Base-by-base conservation (phyloP, 2,329 filamentous ascomycete genomes). In the Echinosphaeria canescens region DNA sequence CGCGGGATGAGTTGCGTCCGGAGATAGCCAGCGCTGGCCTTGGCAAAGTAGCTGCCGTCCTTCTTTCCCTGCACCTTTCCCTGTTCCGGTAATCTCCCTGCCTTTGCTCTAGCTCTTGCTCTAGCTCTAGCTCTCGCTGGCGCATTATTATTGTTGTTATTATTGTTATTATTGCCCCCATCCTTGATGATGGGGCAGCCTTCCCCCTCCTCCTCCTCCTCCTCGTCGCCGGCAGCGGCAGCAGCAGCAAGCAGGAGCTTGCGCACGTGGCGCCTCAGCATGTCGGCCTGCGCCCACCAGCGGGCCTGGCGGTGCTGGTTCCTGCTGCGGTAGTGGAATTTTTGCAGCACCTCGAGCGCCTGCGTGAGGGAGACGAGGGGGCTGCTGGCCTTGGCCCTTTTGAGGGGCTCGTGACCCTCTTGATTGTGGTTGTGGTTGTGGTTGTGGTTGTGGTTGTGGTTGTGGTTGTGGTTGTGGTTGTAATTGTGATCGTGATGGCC, bases 281-380 rank as follows among this genome's bases (percentile, higher is more conserved):
- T 60, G 28, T 62, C 62, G 33, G 93, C 67, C 38, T 69, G 65
- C 11, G 51, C 44, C 68, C 78, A 95, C 85, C 85, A 98, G 42
- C 69, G 66, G 16, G 72, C 64, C 33, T 63, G 59, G 29, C 71
- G 71, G 48, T 95, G 85, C 51, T 95, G 85, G 52, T 93, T 95
- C 42, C 72, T 74, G 54, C 93, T 88, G 39, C 82, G 79, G 44
- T 80, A 71, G 47, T 73, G 66, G 39, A 90, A 65, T 36, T 76
- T 62, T 40, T 74, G 59, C 24, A 93, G 65, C 25, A 84, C 50
- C 26, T 62, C 44, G 15, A 53, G 37, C 15, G 58, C 41, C 3
- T 53, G 43, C 3, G 38, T 30, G 23, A 66, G 48, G 15, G 41
- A 35, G 25, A 36, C 32, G 27, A 39, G 33, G 23, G 14, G n/a